Percentiles rank a stretch among this genome's conserved stretches.
Conservation (phyloP, 345 rosid genomes). For the Fremontodendron californicum region DNA sequence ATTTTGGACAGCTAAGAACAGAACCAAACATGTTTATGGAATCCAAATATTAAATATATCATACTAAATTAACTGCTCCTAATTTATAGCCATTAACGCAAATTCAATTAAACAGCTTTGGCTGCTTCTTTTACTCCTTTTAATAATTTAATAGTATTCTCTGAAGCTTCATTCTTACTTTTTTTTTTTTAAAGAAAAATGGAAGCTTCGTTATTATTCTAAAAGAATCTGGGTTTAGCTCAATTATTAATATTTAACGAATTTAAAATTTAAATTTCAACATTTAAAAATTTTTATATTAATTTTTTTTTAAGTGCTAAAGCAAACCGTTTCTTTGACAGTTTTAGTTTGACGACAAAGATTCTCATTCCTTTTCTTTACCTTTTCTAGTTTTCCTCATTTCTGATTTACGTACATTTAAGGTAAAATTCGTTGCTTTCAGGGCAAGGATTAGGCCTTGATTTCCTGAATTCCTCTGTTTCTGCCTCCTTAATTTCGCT, state of each 20-base stretch:
- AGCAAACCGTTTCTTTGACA: background rate
- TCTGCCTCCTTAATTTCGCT: background rate
- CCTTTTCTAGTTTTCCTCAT: background rate
- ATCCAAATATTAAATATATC: background rate
- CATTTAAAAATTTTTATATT: too few relatives aligned
- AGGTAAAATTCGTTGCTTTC: slow-evolving; percentile 5
- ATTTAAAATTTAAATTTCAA: too few relatives aligned
- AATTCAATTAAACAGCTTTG: too few relatives aligned
- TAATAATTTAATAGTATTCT: too few relatives aligned
- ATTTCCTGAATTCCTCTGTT: background rate
- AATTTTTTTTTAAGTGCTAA: background rate
- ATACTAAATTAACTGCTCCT: background rate
- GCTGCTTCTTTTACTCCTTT: too few relatives aligned
- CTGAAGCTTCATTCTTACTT: too few relatives aligned
- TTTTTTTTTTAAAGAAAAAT: background rate
- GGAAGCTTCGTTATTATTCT: background rate
- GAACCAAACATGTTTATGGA: background rate
- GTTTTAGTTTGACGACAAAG: slow-evolving; percentile 1
- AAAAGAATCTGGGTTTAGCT: too few relatives aligned
- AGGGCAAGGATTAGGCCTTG: background rate
- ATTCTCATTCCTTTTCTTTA: background rate
- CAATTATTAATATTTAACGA: too few relatives aligned
- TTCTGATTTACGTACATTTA: background rate
- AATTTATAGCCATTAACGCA: too few relatives aligned
- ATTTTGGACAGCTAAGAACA: background rate